Evolutionary conservation across 371 early-diverging fungal genomes (phyloP), one percentile per base, ranked within the genome.

Genomic region (Syncephalastrum racemosum): DNA sequence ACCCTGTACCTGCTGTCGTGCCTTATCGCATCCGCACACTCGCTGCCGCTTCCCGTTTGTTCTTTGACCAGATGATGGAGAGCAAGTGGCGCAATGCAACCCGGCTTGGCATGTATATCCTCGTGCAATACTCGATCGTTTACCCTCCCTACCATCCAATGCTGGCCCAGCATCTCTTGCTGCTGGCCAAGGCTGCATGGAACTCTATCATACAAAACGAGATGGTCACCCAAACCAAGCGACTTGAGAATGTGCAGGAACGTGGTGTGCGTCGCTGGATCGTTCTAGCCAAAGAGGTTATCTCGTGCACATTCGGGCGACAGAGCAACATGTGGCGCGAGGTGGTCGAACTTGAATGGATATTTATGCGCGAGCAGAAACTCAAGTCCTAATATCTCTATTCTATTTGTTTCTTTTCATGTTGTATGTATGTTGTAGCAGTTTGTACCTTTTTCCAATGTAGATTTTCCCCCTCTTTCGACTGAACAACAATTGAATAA

Each of bases 111-210:
- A 75, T 79, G 67, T 83, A 83, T 48, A 74, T 89, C 3, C 59
- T 89, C 49, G 78, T 85, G 0, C 79, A 87, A 46, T 91, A 92
- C 57, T 55, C 82, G 19, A 52, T 88, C 56, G 77, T 82, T 10
- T 91, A 90, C 53, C 89, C 88, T 20, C 81, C 85, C 4, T 82
- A 80, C 58, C 90, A 91, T 57, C 90, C 92, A 5, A 73, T 92
- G 56, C 60, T 89, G 10, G 87, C 83, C 4, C 76, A 83, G 36
- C 89, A 90, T 57, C 73, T 79, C 36, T 62, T 90, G 44, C 70
- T 80, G 22, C 58, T 85, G 15, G 84, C 86, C 25, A 89, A 90
- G 58, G 77, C 83, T 40, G 66, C 80, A 5, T 89, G 87, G 88
- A 89, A 90, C 39, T 66, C 75, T 2, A 66, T 70, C 19, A 62